Evolutionary conservation across 176 grass and related monocot species (phyloP), one percentile per base, ranked within the genome.

Genomic region (Musa itinerans): DNA sequence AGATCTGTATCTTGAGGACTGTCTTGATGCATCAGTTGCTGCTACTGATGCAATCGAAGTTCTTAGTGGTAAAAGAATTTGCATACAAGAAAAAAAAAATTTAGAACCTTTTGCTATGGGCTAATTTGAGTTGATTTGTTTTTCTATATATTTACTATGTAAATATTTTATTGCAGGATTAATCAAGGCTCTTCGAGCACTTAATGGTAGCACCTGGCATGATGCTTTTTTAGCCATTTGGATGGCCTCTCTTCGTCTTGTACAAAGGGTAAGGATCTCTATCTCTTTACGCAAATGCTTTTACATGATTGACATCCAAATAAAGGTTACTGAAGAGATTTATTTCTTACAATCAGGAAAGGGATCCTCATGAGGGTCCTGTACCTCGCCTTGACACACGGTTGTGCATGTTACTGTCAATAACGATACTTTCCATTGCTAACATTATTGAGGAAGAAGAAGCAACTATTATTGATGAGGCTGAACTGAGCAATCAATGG

Each of bases 1-100:
- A 17, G 94, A 97, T 89, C 81, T 97, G 74, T 97, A 93, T 85
- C 87, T 97, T 74, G 94, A 97, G 75, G 94, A 97, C 77, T 97
- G 90, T 77, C 86, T 97, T 19, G 93, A 93, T 87, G 86, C 68
- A 24, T 97, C 90, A 43, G 92, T 97, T 25, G 86, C 94, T 22
- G 85, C 90, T 74, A 90, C 90, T 51, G 88, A 93, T 88, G 88
- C 94, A 54, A 97, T 93, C 78, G 90, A 97, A 85, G 90, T 83
- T 83, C 88, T 97, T 85, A 93, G 83, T 57, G 87, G 94, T 97
- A 88, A 82, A 69, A 70, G 1, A 4, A n/a, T 51, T 12, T 52
- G 17, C 13, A 65, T 23, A 51, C 54, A 14, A 61, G 11, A 17
- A 51, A 78, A 65, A 3, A 16, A 51, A 43, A 52, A 20, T 50